phyloP scores from a whole-genome alignment of 2,329 filamentous ascomycete genomes.

The Coniochaeta ligniaria region DNA sequence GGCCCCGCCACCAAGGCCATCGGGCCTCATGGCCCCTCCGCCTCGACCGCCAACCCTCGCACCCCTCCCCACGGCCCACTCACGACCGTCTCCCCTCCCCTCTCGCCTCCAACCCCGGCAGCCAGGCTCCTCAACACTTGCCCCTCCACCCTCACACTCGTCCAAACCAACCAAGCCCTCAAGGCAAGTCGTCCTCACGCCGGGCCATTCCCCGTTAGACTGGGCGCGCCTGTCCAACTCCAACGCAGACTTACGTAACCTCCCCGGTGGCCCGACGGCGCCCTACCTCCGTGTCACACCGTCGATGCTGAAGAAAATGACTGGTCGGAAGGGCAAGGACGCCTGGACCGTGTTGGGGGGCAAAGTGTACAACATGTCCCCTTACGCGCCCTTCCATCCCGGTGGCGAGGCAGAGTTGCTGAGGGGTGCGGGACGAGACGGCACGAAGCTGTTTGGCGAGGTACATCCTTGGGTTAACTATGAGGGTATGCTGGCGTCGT shows the following conservation, averaged over 20 bases:
- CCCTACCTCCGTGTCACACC: slow-evolving; percentile 72
- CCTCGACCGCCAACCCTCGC: slow-evolving; percentile 13
- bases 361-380: slow-evolving; percentile 88
- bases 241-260: slow-evolving; percentile 58
- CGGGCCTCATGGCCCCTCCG: slow-evolving; percentile 8
- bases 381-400: slow-evolving; percentile 85
- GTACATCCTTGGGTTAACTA: slow-evolving; percentile 68
- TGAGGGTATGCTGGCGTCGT: slow-evolving; percentile 59
- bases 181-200: slow-evolving; percentile 73
- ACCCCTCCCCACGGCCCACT: slow-evolving; percentile 9
- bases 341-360: slow-evolving; percentile 89
- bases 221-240: slow-evolving; percentile 73
- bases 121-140: slow-evolving; percentile 31
- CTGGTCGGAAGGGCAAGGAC: slow-evolving; percentile 75
- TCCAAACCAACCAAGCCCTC: slow-evolving; percentile 47
- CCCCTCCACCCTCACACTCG: slow-evolving; percentile 48
- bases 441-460: slow-evolving; percentile 56
- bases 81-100: slow-evolving; percentile 27
- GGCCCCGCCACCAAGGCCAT: slow-evolving; percentile 26
- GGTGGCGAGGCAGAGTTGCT: slow-evolving; percentile 73
- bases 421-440: slow-evolving; percentile 54
- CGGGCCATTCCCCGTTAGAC: slow-evolving; percentile 90
- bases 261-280: slow-evolving; percentile 34
- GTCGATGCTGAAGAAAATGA: slow-evolving; percentile 68
- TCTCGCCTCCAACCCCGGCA: slow-evolving; percentile 27